Evolutionary conservation across 75 land plant species (phyloP), one percentile per base, ranked within the genome.

Genomic region (Ceratopteris richardii): DNA sequence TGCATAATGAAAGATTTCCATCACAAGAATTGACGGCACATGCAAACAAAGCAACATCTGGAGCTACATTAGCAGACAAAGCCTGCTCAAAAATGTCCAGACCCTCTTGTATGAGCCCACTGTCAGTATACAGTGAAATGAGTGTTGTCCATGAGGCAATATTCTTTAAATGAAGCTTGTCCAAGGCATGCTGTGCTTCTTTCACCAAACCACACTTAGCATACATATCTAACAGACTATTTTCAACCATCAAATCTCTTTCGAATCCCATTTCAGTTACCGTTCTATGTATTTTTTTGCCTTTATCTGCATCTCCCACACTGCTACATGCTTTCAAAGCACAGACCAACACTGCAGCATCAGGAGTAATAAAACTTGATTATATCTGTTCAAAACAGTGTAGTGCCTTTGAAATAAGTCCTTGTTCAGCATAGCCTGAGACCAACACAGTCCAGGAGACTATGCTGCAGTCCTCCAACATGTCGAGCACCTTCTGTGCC

Each of bases 391-490:
- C 33, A 18, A 78, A 51, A 21, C 67, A 12, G 23, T 62, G 55
- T 24, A 69, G 18, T 1, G 68, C 81, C 51, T 65, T 52, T 14
- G 55, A 25, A 61, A 39, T 56, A 0, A 1, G 20, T 30, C 70
- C 70, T 57, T 83, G 77, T 33, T 79, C 79, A 54, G 68, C 66
- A 43, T 76, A 80, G 31, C 76, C 52, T 0, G 73, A 64, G n/a
- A 80, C 72, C 66, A 80, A 54, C 2, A 63, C 57, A 5, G 76
- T 76, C 83, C 83, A 80, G 27, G 73, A 62, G 11, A 67, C 51
- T 25, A 58, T 40, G 44, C 51, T 55, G 1, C 31, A 31, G 17
- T 37, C n/a, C 23, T 20, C 11, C 36, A 53, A 37, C 19, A 19
- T 63, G 4, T 61, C 26, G 56, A 81, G 77, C 4, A 74, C 31